These are phyloP conservation scores for Camellia oleifera DNA, from an alignment of 179 eudicot species.

Conservation along the genomic window DNA sequence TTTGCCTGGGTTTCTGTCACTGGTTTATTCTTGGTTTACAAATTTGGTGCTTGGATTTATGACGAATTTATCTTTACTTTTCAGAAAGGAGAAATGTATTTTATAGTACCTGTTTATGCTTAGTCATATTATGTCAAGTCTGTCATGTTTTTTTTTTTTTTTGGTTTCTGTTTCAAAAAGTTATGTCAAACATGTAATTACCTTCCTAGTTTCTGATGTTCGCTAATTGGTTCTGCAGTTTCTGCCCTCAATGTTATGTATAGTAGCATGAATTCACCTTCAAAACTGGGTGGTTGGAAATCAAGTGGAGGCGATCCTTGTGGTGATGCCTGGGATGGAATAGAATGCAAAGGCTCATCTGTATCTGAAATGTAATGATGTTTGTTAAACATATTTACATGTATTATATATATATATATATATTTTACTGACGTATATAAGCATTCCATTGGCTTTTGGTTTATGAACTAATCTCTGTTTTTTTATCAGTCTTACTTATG, in stretches of 20 bases:
- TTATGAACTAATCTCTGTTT: constrained; percentile 1
- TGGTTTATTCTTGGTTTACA: no score
- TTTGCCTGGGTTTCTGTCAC: no score
- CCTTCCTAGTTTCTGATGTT: not conserved
- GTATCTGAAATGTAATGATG: constrained; percentile 55
- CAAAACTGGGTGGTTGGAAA: constrained; percentile 45
- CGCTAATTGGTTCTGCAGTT: constrained; percentile 29
- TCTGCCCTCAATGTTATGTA: constrained; percentile 60
- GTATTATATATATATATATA: no score
- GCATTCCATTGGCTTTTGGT: not conserved
- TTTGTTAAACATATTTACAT: not conserved
- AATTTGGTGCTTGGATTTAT: not conserved
- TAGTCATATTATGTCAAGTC: not conserved
- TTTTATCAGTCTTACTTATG: not conserved
- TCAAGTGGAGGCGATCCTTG: constrained; percentile 73
- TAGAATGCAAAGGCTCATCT: constrained; percentile 53
- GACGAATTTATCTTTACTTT: not conserved
- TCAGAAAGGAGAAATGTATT: constrained; percentile 2
- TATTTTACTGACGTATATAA: not conserved
- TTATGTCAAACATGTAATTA: not conserved
- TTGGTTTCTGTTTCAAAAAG: not conserved
- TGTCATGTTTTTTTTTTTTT: not conserved
- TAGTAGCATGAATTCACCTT: constrained; percentile 48
- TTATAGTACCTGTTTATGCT: not conserved
- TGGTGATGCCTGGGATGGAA: constrained; percentile 63